Evolutionary conservation across 2,329 filamentous ascomycete species (phyloP), one percentile per base, ranked within the genome.

Genomic region (Colletotrichum sojae): DNA sequence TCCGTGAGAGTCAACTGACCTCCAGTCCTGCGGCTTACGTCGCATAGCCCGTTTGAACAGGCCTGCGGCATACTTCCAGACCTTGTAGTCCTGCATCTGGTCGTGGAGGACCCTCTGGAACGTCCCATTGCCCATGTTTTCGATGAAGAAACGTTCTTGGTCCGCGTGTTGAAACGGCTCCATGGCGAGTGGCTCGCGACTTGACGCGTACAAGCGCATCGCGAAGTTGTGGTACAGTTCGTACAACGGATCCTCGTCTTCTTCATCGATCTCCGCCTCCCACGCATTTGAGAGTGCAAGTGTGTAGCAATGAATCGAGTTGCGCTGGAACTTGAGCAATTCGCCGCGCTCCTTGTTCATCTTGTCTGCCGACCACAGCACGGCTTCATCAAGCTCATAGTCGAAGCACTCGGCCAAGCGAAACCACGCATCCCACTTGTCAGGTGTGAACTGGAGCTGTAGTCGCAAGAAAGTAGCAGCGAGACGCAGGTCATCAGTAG

Each of bases 361-460:
- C 79, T 97, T 97, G 73, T 97, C 94, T 1, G 94, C 93, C 20
- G 91, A 92, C 94, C 94, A 97, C 5, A 95, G 88, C 5, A 97
- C 92, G 6, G 91, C 89, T 78, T 97, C 94, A 71, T 97, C 94
- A 15, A 97, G 83, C 74, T 97, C 94, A 58, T 93, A 92, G 78
- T 97, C 94, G 75, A 94, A 95, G 56, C 92, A 94, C 78, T 97
- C 94, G 0, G 92, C 94, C 25, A 97, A 86, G 13, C 94, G 89
- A 78, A 95, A 96, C 94, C 94, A 97, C 0, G 93, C 92, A 77
- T 97, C 93, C 94, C 94, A 97, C 64, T 91, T 90, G 48, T 94
- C 91, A 2, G 90, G 89, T 2, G 91, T 94, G 77, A 94, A 94
- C 73, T 97, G 94, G 1, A 97, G 80, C 76, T 97, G 94, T 72